Evolutionary conservation across 2,329 filamentous ascomycete species (phyloP).

Genomic region (Diplodia corticola): DNA sequence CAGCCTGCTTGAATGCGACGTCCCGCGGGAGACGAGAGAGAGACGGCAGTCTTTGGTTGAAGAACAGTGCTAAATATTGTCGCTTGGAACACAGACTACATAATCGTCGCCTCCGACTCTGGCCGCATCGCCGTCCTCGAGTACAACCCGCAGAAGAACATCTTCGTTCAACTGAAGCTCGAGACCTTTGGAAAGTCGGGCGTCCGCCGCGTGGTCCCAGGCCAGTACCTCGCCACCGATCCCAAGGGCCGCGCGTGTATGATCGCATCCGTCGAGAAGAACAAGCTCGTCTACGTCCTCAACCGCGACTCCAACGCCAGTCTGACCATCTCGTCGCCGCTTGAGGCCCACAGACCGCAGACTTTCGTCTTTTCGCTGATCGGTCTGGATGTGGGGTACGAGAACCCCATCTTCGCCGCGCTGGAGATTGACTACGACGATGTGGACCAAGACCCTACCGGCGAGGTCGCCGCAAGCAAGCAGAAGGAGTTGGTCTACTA

Average conservation of each 20-base stretch:
- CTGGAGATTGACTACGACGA: conserved; percentile 93
- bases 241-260: conserved; percentile 94
- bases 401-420: conserved; percentile 94
- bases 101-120: conserved; percentile 93
- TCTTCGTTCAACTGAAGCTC: conserved; percentile 84
- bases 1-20: conserved; percentile 22
- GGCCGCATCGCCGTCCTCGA: conserved; percentile 93
- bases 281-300: conserved; percentile 98
- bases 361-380: conserved; percentile 86
- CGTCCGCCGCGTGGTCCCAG: conserved; percentile 86
- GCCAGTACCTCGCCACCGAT: conserved; percentile 93
- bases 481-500: conserved; percentile 97
- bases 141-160: conserved; percentile 82
- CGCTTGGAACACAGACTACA: conserved; percentile 68
- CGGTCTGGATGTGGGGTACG: conserved; percentile 91
- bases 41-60: conserved; percentile 12
- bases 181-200: conserved; percentile 99
- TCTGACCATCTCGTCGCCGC: conserved; percentile 92
- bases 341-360: conserved; percentile 92
- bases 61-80: conserved; percentile 34
- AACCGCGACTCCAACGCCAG: conserved; percentile 94
- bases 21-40: background rate
- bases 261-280: conserved; percentile 94
- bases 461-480: conserved; percentile 74
- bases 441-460: conserved; percentile 85